Evolutionary conservation across 345 rosid species (phyloP), one percentile per base, ranked within the genome.

Genomic region (Durio zibethinus): DNA sequence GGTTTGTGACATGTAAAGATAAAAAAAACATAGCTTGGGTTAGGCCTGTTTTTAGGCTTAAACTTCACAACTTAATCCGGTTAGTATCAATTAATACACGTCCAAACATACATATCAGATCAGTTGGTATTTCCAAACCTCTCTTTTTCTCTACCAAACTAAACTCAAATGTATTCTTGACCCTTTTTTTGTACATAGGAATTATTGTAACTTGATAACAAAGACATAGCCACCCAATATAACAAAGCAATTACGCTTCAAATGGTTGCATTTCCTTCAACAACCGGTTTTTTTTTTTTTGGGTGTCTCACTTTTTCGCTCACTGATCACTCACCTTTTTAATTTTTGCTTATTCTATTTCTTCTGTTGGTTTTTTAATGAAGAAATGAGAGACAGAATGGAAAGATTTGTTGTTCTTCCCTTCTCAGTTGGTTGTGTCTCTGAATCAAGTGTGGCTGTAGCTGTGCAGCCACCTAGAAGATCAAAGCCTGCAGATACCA

Each of bases 381-480:
- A 72, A 79, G 78, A 62, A 73, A 90, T 91, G 97, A 91, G 88
- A 86, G 93, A 91, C 61, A 85, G 86, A 83, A 88, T 92, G 93
- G 97, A 92, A 84, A 88, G 90, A 69, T 81, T 92, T 80, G 93
- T 89, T 65, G 84, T 90, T 69, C 93, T 92, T 83, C 97, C 97
- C 27, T 92, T 92, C 85, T 84, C 97, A 11, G 82, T 83, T 25
- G 94, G 97, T 31, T 92, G 97, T 75, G 80, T 90, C 73, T 92
- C 97, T 63, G 91, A 87, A 21, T 88, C 94, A 47, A 89, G 97
- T 75, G 90, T 92, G 57, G 91, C 87, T 25, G 88, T 92, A 1
- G 86, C 80, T 7, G 73, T 72, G 4, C 54, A 50, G 54, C 75
- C 43, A 1, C 69, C 75, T 14, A 75, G 82, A 71, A 79, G 79